Percentiles rank a stretch among this genome's conserved stretches.
These are phyloP conservation scores for Aquilaria yunnanensis DNA, from an alignment of 345 rosid species.

Conservation along the genomic window DNA sequence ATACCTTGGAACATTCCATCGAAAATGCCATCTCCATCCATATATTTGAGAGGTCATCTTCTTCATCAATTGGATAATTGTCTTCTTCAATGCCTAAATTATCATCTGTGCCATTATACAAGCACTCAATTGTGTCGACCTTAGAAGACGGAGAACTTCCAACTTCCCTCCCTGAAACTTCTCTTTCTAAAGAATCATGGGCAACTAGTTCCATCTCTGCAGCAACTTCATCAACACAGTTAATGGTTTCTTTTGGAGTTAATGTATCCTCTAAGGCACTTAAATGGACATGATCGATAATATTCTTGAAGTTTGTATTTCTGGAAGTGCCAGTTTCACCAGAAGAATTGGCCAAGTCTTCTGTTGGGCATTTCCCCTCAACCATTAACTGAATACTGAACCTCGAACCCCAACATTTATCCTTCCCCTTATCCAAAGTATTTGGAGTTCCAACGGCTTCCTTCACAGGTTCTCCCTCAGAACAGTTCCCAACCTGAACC, in stretches of 20 bases:
- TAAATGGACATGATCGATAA: no score
- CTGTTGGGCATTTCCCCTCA: no score
- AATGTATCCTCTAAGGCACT: not conserved
- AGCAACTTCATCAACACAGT: constrained; percentile 12
- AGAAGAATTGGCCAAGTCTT: no score
- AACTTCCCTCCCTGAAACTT: constrained; percentile 5
- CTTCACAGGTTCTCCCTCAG: not conserved
- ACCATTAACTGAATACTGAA: no score
- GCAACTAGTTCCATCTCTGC: constrained; percentile 26
- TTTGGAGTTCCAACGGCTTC: not conserved
- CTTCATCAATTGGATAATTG: constrained; percentile 11
- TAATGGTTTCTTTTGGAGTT: not conserved
- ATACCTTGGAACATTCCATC: constrained; percentile 48
- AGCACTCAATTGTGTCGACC: not conserved
- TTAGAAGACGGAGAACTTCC: not conserved
- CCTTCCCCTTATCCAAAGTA: not conserved
- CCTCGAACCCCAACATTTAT: no score
- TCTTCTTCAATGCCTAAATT: constrained; percentile 2
- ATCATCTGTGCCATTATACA: constrained; percentile 12
- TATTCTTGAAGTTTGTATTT: no score
- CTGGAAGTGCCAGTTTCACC: no score
- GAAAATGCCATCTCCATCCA: constrained; percentile 62
- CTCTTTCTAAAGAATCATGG: constrained; percentile 28
- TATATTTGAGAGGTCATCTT: constrained; percentile 48
- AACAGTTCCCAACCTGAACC: not conserved